Evolutionary conservation across 1,139 yeast species (phyloP), one percentile per base, ranked within the genome.

Genomic region (Candida dubliniensis): DNA sequence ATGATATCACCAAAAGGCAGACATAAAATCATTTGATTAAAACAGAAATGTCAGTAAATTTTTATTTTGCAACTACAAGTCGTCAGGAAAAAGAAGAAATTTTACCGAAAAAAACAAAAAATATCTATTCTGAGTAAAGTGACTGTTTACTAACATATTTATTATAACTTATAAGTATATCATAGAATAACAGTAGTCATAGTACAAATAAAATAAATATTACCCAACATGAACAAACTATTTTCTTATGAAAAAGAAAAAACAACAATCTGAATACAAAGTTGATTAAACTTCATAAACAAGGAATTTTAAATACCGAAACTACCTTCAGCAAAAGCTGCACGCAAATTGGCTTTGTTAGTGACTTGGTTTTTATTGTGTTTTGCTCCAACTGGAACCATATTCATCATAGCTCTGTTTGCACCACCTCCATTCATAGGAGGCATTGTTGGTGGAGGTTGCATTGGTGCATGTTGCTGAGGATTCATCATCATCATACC

Each of bases 291-390:
- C 30, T n/a, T 27, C n/a, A 27, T 10, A 27, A 10, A 27, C 7
- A 27, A 10, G n/a, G n/a, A 27, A n/a, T n/a, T 11, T 38, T 31
- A 38, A 25, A 74, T 71, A 9, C 79, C 78, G 56, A 71, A 74
- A 34, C 62, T 59, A 0, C 72, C 71, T 41, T 66, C 69, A 43
- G 65, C 64, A 44, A 74, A 65, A 1, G 77, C 77, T 9, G 74
- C 70, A 42, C 79, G 59, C 43, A 74, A 56, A 37, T 64, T 60
- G 1, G 74, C 77, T 47, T 70, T 70, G 47, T 69, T 69, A 11
- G 62, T 53, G 15, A 56, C 59, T 31, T 57, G 53, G 48, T 72
- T 71, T 57, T 72, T 73, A 47, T 69, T 61, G 51, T 54, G 59
- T 45, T 57, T 64, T 18, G 58, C 65, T 3, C 66, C 72, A 8